phyloP scores from a whole-genome alignment of 2,329 filamentous ascomycete species.

The Scytalidium lignicola region DNA sequence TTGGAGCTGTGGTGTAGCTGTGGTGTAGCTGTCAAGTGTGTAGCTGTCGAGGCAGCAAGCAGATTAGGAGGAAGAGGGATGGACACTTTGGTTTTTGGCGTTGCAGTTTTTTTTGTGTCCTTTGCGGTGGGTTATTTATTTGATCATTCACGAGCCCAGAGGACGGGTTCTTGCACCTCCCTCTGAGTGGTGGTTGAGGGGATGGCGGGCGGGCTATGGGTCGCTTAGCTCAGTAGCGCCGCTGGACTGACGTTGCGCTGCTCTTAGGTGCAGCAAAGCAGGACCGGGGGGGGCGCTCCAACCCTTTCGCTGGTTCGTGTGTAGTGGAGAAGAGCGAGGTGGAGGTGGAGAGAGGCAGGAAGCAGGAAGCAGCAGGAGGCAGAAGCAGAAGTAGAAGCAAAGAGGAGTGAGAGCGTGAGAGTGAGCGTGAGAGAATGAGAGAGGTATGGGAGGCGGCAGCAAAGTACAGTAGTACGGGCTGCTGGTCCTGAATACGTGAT shows the following conservation, averaged over 20 bases:
- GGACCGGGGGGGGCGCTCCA: neutral
- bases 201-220: neutral
- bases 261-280: neutral
- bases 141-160: neutral
- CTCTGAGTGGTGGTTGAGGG: neutral
- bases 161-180: neutral
- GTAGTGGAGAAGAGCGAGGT: neutral
- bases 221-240: neutral
- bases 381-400: too few relatives aligned
- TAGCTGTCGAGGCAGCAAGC: neutral
- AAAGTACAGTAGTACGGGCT: too few relatives aligned
- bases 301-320: neutral
- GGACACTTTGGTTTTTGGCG: neutral
- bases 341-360: too few relatives aligned
- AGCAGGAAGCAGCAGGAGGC: neutral
- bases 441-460: too few relatives aligned
- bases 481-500: too few relatives aligned
- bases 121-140: neutral
- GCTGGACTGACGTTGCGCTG: neutral
- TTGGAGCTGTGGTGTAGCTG: neutral
- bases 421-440: too few relatives aligned
- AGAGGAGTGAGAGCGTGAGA: too few relatives aligned
- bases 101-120: neutral
- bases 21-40: neutral
- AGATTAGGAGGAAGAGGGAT: neutral